phyloP scores from a whole-genome alignment of 179 eudicot species.

The Patellifolia procumbens region DNA sequence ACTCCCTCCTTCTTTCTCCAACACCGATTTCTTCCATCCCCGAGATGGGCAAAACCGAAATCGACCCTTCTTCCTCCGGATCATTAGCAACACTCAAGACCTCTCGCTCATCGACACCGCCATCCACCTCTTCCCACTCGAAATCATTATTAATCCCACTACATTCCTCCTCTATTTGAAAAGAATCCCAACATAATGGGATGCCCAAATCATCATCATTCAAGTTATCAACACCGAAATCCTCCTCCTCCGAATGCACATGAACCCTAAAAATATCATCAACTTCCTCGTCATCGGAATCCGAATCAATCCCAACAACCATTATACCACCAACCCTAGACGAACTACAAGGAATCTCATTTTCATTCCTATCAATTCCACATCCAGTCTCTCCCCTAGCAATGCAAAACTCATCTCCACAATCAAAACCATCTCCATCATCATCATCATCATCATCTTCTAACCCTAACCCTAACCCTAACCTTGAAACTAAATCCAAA shows the following conservation, averaged over 20 bases:
- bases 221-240: too few species aligned
- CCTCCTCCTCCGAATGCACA: too few species aligned
- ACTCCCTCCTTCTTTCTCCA: constrained; percentile 29
- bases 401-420: constrained; percentile 45
- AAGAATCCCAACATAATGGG: constrained; percentile 25
- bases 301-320: too few species aligned
- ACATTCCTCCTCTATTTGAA: constrained; percentile 43
- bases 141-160: constrained; percentile 44
- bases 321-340: too few species aligned
- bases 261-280: too few species aligned
- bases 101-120: constrained; percentile 51
- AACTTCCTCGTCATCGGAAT: too few species aligned
- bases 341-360: too few species aligned
- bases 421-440: constrained; percentile 41
- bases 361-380: too few species aligned
- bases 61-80: constrained; percentile 38
- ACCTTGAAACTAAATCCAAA: constrained; percentile 47
- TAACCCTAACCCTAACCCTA: constrained; percentile 49
- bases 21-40: constrained; percentile 30
- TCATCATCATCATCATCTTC: constrained; percentile 4
- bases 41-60: constrained; percentile 33
- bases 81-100: constrained; percentile 44
- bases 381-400: constrained; percentile 36
- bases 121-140: constrained; percentile 78
- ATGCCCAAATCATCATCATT: background rate